phyloP scores from a whole-genome alignment of 768 basidiomycete genomes.

The Vishniacozyma victoriae region DNA sequence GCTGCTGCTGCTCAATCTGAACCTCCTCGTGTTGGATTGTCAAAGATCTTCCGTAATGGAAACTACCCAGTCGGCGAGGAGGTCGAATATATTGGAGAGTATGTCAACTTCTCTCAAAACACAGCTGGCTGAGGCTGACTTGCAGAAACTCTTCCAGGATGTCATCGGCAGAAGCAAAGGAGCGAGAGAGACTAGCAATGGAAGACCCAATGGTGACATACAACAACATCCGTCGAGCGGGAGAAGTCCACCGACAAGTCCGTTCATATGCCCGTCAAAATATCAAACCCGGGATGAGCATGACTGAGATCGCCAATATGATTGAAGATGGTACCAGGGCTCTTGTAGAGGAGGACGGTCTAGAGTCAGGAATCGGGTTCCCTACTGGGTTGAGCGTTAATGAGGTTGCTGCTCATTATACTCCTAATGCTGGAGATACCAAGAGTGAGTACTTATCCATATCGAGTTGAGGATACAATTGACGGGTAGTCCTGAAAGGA shows the following conservation, averaged over 20 bases:
- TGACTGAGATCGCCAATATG: slow-evolving; percentile 86
- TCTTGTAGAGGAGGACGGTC: slow-evolving; percentile 81
- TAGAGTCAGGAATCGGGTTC: slow-evolving; percentile 74
- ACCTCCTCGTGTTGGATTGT: slow-evolving; percentile 81
- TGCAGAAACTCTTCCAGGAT: slow-evolving; percentile 79
- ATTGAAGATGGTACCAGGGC: slow-evolving; percentile 90
- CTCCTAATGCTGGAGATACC: slow-evolving; percentile 88
- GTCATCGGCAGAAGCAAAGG: slow-evolving; percentile 83
- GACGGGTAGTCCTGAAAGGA: slow-evolving; percentile 62
- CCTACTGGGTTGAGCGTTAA: slow-evolving; percentile 93
- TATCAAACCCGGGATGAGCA: slow-evolving; percentile 87
- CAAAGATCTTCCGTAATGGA: slow-evolving; percentile 81
- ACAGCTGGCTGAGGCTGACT: background rate
- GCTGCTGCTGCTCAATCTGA: slow-evolving; percentile 59
- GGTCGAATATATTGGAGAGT: slow-evolving; percentile 80
- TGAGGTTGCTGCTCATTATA: slow-evolving; percentile 92
- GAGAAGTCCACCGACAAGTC: slow-evolving; percentile 94
- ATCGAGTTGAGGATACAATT: slow-evolving; percentile 9
- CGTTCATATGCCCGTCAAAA: slow-evolving; percentile 70
- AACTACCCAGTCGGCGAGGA: slow-evolving; percentile 86
- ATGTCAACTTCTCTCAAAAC: background rate
- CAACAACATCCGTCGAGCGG: slow-evolving; percentile 78
- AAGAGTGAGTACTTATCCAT: slow-evolving; percentile 53
- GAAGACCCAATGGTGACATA: slow-evolving; percentile 82
- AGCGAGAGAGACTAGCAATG: slow-evolving; percentile 68